A percentile compares a stretch with the other conserved stretches of the same genome.
These are phyloP conservation scores for Candida neerlandica DNA, from an alignment of 1,139 yeast species.

Conservation along the genomic window DNA sequence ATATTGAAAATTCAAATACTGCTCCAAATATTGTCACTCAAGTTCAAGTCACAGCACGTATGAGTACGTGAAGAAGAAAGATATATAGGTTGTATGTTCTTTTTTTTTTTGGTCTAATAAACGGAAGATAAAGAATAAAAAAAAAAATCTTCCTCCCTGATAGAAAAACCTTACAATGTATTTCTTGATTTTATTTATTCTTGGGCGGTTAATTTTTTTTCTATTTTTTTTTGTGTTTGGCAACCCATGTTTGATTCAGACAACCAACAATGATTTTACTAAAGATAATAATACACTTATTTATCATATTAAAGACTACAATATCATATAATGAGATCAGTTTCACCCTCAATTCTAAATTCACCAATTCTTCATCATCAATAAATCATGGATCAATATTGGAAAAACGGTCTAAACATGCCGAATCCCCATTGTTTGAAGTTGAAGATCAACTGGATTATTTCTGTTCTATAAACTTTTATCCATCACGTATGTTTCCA, in stretches of 20 bases:
- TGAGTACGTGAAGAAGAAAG: slow-evolving; percentile 32
- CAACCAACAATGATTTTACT: slow-evolving; percentile 3
- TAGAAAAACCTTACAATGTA: neutral
- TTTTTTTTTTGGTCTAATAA: neutral
- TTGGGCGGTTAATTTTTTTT: neutral
- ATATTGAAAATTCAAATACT: slow-evolving; percentile 27
- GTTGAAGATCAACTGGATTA: slow-evolving; percentile 31
- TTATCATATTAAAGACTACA: neutral
- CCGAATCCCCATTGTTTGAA: slow-evolving; percentile 34
- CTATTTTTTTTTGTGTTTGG: neutral
- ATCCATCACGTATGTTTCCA: slow-evolving; percentile 42
- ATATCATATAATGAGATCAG: slow-evolving; percentile 8
- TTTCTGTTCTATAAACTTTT: slow-evolving; percentile 33
- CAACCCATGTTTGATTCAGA: neutral
- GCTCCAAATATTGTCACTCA: slow-evolving; percentile 49
- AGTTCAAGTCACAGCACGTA: slow-evolving; percentile 48
- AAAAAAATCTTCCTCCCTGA: neutral
- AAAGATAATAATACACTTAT: neutral
- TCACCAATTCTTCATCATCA: slow-evolving; percentile 11
- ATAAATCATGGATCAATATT: slow-evolving; percentile 1
- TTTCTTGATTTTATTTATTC: too few relatives aligned
- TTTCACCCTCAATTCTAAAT: slow-evolving; percentile 15
- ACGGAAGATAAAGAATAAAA: neutral
- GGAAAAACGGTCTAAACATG: slow-evolving; percentile 37
- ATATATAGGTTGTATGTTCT: neutral